Percentiles rank a stretch among this genome's conserved stretches.
phyloP scores from a whole-genome alignment of 441 rosid species.

The Lepidium campestre region DNA sequence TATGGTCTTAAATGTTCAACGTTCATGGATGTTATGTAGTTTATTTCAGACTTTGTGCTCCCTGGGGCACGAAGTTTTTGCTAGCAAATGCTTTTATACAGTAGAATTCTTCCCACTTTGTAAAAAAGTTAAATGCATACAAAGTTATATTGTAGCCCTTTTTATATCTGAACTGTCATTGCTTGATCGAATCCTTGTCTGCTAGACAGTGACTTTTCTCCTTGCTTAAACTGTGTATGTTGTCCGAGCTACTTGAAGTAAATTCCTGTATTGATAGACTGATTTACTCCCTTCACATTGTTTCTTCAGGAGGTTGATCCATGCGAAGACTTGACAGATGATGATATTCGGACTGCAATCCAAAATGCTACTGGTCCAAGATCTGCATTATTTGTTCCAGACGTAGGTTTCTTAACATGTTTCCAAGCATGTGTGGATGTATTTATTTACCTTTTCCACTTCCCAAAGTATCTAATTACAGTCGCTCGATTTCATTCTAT shows the following conservation, averaged over 20 bases:
- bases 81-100: background rate
- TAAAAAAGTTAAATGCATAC: background rate
- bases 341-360: constrained; percentile 89
- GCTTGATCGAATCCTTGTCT: background rate
- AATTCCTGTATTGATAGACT: background rate
- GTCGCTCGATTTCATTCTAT: background rate
- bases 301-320: constrained; percentile 84
- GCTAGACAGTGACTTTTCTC: background rate
- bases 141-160: background rate
- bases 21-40: background rate
- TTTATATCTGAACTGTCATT: background rate
- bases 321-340: constrained; percentile 89
- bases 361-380: constrained; percentile 97
- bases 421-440: background rate
- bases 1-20: background rate
- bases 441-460: background rate
- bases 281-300: background rate
- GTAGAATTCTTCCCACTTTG: background rate
- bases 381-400: constrained; percentile 89
- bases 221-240: constrained; percentile 2
- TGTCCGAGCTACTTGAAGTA: background rate
- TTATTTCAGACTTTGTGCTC: background rate
- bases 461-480: background rate
- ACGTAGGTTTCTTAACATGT: constrained; percentile 42
- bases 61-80: background rate